These are phyloP conservation scores for Orobanche coerulescens DNA, from an alignment of 257 asterid genomes.

Conservation along the genomic window DNA sequence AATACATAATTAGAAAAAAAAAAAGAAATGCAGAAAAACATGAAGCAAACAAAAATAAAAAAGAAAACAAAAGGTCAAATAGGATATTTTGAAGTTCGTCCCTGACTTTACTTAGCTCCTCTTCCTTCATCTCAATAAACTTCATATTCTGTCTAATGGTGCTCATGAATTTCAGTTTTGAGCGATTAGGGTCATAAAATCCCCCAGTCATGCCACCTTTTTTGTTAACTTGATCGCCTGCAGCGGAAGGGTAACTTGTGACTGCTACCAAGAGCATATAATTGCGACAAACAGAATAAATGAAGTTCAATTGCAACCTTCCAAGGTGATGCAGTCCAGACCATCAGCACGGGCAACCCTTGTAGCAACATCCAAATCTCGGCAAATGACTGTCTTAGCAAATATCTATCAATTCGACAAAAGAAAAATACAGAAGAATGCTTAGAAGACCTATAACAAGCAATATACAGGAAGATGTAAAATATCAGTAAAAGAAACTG, in stretches of 20 bases:
- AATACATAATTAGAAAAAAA: neutral
- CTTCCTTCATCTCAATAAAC: conserved; percentile 47
- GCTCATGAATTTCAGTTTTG: conserved; percentile 76
- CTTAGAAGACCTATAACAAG: conserved; percentile 7
- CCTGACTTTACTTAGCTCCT: conserved; percentile 54
- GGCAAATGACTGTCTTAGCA: conserved; percentile 89
- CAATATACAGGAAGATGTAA: conserved; percentile 11
- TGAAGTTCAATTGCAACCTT: conserved; percentile 46
- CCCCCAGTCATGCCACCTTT: conserved; percentile 99
- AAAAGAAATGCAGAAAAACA: conserved; percentile 17
- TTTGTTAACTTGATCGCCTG: conserved; percentile 99
- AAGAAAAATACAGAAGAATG: conserved; percentile 16
- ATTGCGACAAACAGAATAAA: conserved; percentile 17
- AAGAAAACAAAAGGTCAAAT: conserved; percentile 17
- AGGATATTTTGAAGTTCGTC: conserved; percentile 86
- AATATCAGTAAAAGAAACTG: conserved; percentile 5
- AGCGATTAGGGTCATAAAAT: conserved; percentile 85
- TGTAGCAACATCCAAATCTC: conserved; percentile 94
- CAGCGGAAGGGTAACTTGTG: conserved; percentile 18
- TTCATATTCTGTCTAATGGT: conserved; percentile 49
- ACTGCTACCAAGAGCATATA: conserved; percentile 18
- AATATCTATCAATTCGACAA: conserved; percentile 49
- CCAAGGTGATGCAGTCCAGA: conserved; percentile 93
- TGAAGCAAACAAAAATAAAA: conserved; percentile 6
- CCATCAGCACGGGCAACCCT: conserved; percentile 81